These are phyloP conservation scores for Botrytis pseudocinerea DNA, from an alignment of 2,329 filamentous ascomycete genomes.

Conservation along the genomic window DNA sequence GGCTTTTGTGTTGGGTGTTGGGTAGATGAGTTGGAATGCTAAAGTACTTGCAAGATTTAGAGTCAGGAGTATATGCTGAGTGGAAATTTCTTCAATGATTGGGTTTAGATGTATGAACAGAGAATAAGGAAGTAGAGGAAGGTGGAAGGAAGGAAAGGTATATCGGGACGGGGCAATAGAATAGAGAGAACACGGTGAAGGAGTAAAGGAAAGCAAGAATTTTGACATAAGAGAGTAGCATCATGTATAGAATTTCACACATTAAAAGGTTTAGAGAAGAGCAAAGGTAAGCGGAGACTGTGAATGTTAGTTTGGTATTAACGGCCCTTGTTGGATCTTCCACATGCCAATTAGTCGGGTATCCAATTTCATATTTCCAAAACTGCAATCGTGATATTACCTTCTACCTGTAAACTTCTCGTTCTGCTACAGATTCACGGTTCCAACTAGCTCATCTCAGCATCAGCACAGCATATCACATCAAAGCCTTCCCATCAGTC, in stretches of 20 bases:
- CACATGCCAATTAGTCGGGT: background rate
- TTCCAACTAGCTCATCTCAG: background rate
- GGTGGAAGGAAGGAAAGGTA: background rate
- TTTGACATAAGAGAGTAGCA: no score
- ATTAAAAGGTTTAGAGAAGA: background rate
- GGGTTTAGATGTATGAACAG: no score
- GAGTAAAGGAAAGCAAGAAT: accelerated
- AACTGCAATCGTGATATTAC: background rate
- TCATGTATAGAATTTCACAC: background rate
- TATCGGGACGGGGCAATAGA: background rate
- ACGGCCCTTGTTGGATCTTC: background rate
- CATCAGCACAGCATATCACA: no score
- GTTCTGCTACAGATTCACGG: background rate
- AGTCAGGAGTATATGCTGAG: no score
- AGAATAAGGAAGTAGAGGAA: no score
- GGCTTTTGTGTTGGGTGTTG: no score
- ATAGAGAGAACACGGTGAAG: background rate
- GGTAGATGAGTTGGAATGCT: no score
- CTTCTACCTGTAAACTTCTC: background rate
- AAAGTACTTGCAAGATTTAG: no score
- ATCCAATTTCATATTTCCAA: background rate
- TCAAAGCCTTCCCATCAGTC: no score
- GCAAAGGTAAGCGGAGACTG: no score
- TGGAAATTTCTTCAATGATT: no score
- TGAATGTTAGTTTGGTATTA: background rate